Evolutionary conservation across 2,329 filamentous ascomycete genomes (phyloP), one percentile per base, ranked within the genome.

Genomic region (Cytospora paraplurivora): DNA sequence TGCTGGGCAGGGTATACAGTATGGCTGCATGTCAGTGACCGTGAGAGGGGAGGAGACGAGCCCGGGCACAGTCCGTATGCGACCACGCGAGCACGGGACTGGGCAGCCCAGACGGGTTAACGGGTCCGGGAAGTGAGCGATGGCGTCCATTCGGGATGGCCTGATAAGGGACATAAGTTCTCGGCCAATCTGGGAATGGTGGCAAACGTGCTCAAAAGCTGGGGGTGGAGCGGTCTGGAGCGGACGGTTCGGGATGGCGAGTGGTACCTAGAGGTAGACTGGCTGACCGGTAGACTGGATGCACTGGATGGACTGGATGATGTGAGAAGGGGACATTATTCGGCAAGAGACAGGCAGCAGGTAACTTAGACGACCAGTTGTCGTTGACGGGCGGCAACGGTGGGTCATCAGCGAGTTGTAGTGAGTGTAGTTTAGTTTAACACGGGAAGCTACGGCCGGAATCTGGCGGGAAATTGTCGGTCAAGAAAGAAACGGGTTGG

Each of bases 161-260:
- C n/a, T 47, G 44, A 47, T 47, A 47, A 47, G 44, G 41, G 44
- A 47, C n/a, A 3, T 19, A 7, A 19, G n/a, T 21, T 47, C 44
- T 47, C n/a, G 44, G 44, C 44, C 44, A 47, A 47, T 21, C 44
- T 47, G 8, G 44, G n/a, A 47, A 47, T 47, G n/a, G 44, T 47
- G 44, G 44, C n/a, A 47, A 47, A 19, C 44, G n/a, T 47, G 44
- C 21, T 10, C 12, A 19, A 41, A 47, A 47, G 44, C 44, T 47
- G 44, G 44, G 44, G 44, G 44, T 47, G 44, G 44, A 47, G 44
- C 44, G 44, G 44, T 47, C 44, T 47, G 44, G 44, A 47, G 44
- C 44, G n/a, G n/a, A 47, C 44, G 27, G 27, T 27, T 27, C 27
- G 27, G 27, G 27, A 27, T 27, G 27, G 27, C 27, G 27, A 27